These are phyloP conservation scores for Lodderomyces beijingensis DNA, from an alignment of 1,139 yeast species.

Conservation along the genomic window DNA sequence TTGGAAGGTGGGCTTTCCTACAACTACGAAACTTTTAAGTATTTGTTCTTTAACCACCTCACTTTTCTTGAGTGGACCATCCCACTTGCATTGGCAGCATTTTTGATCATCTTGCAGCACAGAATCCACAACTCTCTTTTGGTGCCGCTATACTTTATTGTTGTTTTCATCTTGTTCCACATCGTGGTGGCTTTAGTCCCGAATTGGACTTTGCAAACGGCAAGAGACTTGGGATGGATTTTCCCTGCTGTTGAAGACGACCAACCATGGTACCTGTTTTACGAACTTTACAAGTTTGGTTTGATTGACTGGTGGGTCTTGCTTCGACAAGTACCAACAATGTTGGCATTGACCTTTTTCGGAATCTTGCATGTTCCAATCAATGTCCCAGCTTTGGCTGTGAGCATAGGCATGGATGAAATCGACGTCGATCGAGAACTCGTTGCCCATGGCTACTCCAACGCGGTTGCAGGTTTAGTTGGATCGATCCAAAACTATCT, in stretches of 20 bases:
- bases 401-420: conserved; percentile 79
- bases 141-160: conserved; percentile 76
- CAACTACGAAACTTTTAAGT: conserved; percentile 49
- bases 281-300: conserved; percentile 63
- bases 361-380: conserved; percentile 96
- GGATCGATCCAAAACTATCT: conserved; percentile 93
- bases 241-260: conserved; percentile 62
- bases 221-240: conserved; percentile 80
- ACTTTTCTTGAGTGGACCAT: conserved; percentile 64
- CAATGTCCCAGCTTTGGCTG: conserved; percentile 94
- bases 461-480: conserved; percentile 71
- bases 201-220: conserved; percentile 51
- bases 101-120: conserved; percentile 61
- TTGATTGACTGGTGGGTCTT: conserved; percentile 73
- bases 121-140: conserved; percentile 67
- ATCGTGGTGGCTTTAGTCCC: conserved; percentile 62
- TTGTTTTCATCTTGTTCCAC: conserved; percentile 68
- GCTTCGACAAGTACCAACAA: conserved; percentile 73
- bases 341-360: conserved; percentile 92
- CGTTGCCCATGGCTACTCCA: conserved; percentile 94
- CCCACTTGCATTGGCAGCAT: conserved; percentile 61
- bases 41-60: conserved; percentile 35
- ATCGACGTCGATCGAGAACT: conserved; percentile 89
- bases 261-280: conserved; percentile 88
- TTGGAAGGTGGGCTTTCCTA: conserved; percentile 70